Base-by-base conservation (phyloP, 805 yeast species). In the Wickerhamiella sorbophila region DNA sequence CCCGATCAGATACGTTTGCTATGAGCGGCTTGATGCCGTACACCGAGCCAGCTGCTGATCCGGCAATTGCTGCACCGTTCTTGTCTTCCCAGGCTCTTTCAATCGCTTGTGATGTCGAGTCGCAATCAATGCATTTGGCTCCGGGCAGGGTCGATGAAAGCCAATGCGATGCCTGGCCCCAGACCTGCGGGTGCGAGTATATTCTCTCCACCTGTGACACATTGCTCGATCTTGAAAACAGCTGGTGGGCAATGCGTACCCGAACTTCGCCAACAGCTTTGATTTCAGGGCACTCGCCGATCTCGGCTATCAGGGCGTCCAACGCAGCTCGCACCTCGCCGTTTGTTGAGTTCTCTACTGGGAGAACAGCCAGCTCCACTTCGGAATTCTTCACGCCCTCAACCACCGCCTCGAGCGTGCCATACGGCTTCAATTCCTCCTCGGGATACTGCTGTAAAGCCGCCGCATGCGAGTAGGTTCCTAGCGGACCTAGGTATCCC, bases 101-200 rank as follows among this genome's bases (percentile, higher is more conserved):
- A 0, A 91, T 95, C 1, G 95, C 97, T 50, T 72, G 73, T 0
- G 95, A 79, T 0, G 97, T 88, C 0, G 95, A 84, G 1, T 71
- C 66, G 2, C 78, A 68, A 58, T 86, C 95, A 15, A 80, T 65
- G 45, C 61, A 68, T 40, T 68, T 69, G 27, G 71, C 64, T 12
- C 56, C 42, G 44, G 55, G 64, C 47, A 48, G 48, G 16, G 64
- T 55, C 37, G 50, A 39, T 26, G 48, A 39, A 33, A 81, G 56
- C 63, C 82, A 91, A 18, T 63, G 57, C 2, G 70, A 64, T 39
- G 83, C 78, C 57, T 88, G 98, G 8, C 95, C 93, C 98, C 98
- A 88, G 0, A 87, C 98, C 59, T 88, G 98, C 1, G 98, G 96
- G 60, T 88, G 98, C 3, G 95, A 82, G 62, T 82, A 83, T 16